Evolutionary conservation across 176 grass and related monocot genomes (phyloP).

Genomic region (Hordeum marinum): DNA sequence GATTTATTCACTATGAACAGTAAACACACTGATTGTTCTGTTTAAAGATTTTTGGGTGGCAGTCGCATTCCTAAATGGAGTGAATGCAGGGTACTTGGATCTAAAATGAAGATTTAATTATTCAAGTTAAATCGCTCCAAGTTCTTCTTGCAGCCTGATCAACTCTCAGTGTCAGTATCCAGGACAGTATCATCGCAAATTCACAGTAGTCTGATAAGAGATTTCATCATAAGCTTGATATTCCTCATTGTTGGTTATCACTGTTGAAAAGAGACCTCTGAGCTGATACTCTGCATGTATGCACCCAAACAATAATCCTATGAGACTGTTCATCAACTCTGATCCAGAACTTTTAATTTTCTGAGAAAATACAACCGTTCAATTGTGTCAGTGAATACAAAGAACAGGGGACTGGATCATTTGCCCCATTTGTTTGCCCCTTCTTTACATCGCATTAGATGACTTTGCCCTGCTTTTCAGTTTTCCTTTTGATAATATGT

Average conservation of each 20-base stretch:
- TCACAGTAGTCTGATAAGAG: slow-evolving; percentile 36
- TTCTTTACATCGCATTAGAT: too few relatives aligned
- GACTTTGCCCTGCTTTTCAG: too few relatives aligned
- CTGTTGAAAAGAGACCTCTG: slow-evolving; percentile 48
- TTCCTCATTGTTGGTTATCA: slow-evolving; percentile 43
- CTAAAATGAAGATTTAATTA: neutral
- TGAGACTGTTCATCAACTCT: too few relatives aligned
- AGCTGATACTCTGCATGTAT: slow-evolving; percentile 45
- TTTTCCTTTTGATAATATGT: too few relatives aligned
- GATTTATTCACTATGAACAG: neutral
- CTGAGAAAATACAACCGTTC: too few relatives aligned
- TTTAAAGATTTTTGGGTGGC: neutral
- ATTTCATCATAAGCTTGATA: slow-evolving; percentile 48
- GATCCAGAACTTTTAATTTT: too few relatives aligned
- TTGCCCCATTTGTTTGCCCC: too few relatives aligned
- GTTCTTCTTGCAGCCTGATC: neutral
- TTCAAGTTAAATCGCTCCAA: neutral
- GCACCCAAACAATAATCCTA: neutral
- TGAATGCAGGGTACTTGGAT: neutral
- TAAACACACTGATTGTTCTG: neutral
- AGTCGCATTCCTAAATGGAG: neutral
- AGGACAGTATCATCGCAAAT: neutral
- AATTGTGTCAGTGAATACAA: too few relatives aligned
- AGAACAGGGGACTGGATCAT: too few relatives aligned
- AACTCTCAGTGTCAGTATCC: neutral